Percentiles rank a stretch among this genome's conserved stretches.
phyloP scores from a whole-genome alignment of 306 rosid genomes.

The Cucurbita moschata region DNA sequence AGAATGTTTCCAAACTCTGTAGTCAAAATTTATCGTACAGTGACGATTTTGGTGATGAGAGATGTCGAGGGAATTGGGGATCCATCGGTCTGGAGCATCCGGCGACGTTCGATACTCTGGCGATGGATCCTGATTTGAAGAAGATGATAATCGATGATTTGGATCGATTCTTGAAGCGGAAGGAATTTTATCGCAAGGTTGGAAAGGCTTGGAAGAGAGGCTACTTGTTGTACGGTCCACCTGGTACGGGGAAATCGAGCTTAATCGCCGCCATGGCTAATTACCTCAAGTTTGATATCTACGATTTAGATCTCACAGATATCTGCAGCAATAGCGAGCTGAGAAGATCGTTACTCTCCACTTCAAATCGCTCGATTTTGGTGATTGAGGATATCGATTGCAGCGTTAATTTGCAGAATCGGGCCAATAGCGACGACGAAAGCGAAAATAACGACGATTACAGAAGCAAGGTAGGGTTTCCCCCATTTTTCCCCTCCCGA shows the following conservation, averaged over 20 bases:
- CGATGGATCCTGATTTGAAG: not conserved
- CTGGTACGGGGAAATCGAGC: slow-evolving; percentile 1
- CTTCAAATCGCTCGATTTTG: not conserved
- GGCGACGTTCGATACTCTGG: not conserved
- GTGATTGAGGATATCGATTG: slow-evolving; percentile 2
- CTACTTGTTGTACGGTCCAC: not conserved
- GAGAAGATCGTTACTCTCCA: not conserved
- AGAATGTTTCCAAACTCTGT: not conserved
- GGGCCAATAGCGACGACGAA: not conserved
- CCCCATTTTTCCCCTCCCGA: too few species aligned
- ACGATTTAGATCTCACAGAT: not conserved
- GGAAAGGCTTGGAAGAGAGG: slow-evolving; percentile 6
- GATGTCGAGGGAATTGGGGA: not conserved
- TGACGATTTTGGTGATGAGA: not conserved
- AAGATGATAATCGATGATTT: not conserved
- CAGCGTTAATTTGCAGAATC: not conserved
- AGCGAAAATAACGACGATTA: not conserved
- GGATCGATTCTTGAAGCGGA: not conserved
- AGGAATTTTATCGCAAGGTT: not conserved
- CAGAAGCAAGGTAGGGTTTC: not conserved
- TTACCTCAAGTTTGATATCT: slow-evolving; percentile 3
- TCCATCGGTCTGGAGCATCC: not conserved
- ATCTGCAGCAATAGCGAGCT: not conserved
- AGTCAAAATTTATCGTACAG: not conserved
- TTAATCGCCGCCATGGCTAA: not conserved